Conservation (phyloP, 495 filamentous ascomycete species). For the Podospora conica region DNA sequence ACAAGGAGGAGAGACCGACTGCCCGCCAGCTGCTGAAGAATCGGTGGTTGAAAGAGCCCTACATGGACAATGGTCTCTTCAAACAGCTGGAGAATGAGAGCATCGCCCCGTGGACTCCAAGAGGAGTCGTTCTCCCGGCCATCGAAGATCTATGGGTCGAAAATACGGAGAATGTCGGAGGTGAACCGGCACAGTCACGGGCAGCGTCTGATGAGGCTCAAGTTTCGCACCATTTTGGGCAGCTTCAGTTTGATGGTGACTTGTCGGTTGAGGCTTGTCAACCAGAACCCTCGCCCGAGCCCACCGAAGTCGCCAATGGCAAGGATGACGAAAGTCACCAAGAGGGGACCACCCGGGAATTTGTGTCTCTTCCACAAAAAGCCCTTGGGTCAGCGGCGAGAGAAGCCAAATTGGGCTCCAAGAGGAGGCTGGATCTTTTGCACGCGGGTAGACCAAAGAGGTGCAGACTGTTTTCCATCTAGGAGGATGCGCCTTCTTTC, state of each 20-base stretch:
- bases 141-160: constrained; percentile 9
- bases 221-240: neutral
- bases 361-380: neutral
- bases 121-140: constrained; percentile 14
- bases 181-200: neutral
- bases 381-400: neutral
- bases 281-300: neutral
- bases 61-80: constrained; percentile 52
- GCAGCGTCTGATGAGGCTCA: neutral
- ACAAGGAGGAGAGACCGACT: constrained; percentile 64
- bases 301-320: neutral
- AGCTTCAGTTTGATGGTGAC: neutral
- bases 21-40: constrained; percentile 71
- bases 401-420: neutral
- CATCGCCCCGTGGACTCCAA: constrained; percentile 13
- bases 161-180: neutral
- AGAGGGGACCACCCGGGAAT: neutral
- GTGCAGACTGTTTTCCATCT: neutral
- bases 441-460: neutral
- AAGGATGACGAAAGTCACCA: neutral
- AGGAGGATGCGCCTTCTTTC: neutral
- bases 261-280: too few species aligned
- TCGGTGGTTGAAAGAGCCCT: constrained; percentile 40
- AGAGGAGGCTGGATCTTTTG: neutral
- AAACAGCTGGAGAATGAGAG: constrained; percentile 12